A percentile compares a stretch with the other conserved stretches of the same genome.
Evolutionary conservation across 768 basidiomycete species (phyloP).

Genomic region (Phaeotremella fagi): DNA sequence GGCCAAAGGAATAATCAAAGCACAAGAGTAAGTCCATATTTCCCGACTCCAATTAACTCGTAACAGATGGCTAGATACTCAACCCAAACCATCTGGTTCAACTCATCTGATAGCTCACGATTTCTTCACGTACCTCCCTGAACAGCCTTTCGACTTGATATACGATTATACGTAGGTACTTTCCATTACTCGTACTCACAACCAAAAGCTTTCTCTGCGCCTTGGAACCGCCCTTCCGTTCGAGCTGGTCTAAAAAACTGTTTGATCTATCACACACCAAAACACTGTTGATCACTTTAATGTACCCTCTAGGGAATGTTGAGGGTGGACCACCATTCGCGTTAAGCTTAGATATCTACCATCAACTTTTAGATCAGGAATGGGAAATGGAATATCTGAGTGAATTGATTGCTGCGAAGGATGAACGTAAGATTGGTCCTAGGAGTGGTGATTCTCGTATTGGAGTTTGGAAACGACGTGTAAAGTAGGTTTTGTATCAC

Average conservation of each 20-base stretch:
- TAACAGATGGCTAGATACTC: slow-evolving; percentile 18
- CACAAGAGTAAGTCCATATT: too few relatives aligned
- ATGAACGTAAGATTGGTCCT: slow-evolving; percentile 15
- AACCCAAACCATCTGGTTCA: neutral
- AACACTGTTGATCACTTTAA: slow-evolving; percentile 36
- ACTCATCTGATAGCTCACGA: slow-evolving; percentile 18
- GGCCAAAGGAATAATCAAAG: too few relatives aligned
- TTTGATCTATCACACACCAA: slow-evolving; percentile 9
- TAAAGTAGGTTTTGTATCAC: too few relatives aligned
- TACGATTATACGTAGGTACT: slow-evolving; percentile 42
- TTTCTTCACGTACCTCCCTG: slow-evolving; percentile 28
- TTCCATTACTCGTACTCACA: too few relatives aligned
- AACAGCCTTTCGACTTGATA: slow-evolving; percentile 31
- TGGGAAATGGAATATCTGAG: too few relatives aligned
- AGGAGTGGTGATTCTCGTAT: slow-evolving; percentile 20
- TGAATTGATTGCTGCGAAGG: slow-evolving; percentile 18
- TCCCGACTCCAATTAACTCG: too few relatives aligned
- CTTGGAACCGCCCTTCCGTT: slow-evolving; percentile 23
- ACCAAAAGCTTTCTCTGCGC: slow-evolving; percentile 42
- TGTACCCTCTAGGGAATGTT: slow-evolving; percentile 34
- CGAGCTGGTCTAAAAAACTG: slow-evolving; percentile 26
- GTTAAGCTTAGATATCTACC: slow-evolving; percentile 27
- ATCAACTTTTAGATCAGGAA: slow-evolving; percentile 31
- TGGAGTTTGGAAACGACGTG: slow-evolving; percentile 20
- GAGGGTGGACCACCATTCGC: slow-evolving; percentile 30